Base-by-base conservation (phyloP, 352 stramenopile genomes). In the Saprolegnia parasitica region DNA sequence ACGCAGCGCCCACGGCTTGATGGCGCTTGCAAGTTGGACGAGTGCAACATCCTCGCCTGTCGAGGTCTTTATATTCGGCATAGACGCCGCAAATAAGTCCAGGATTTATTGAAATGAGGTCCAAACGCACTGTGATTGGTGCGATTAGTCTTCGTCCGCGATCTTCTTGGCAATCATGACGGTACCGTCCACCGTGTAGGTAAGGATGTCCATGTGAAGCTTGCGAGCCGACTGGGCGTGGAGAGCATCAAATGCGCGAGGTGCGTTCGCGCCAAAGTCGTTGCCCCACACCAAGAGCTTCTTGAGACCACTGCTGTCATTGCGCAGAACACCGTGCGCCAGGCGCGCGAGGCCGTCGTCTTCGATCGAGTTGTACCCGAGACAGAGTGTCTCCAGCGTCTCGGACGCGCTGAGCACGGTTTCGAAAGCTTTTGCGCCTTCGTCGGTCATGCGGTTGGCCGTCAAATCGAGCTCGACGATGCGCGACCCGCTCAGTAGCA, bases 251-350 rank as follows among this genome's bases (percentile, higher is more conserved):
- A 89, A 78, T 1, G 81, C 54, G 23, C 37, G 54, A 5, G 77
- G 74, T 1, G 79, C 75, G 26, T 64, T 61, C 8, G 61, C 52
- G 21, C 82, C 81, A 71, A 90, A 91, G 66, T 87, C 76, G 70
- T 91, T 91, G 10, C 78, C 84, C 81, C 81, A 91, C 9, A 91
- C 74, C 35, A 90, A 50, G 47, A 91, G 68, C 29, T 67, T 81
- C 39, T 66, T 58, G 10, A 91, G 72, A 29, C 46, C 71, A 29
- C 67, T 77, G 3, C 37, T 63, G 13, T 76, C 68, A 0, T 71
- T 40, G 4, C 56, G 65, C 20, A 84, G 56, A 67, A 79, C 86
- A 24, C 79, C 81, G 15, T 71, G 37, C 0, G 75, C 81, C 15
- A 90, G 68, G 13, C 71, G 46, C 6, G 71, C 76, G 18, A 90